Conservation (phyloP, 805 yeast genomes). For the Candida gorgasii region DNA sequence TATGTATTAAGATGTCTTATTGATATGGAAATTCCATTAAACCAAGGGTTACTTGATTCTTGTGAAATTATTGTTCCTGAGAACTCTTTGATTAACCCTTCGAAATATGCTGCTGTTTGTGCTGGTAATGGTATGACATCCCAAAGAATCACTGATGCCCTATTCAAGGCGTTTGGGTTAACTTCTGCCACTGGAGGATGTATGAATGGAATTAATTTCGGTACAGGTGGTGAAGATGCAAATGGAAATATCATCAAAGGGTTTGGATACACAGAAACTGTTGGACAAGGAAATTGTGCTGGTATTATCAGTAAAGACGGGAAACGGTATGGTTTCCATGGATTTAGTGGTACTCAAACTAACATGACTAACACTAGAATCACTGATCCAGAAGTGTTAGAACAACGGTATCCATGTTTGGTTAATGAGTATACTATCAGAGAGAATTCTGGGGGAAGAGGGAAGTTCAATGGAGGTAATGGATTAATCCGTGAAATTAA, state of each 20-base stretch:
- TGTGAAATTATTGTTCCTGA: constrained; percentile 19
- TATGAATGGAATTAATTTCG: constrained; percentile 23
- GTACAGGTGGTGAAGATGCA: constrained; percentile 20
- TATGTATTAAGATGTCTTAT: constrained; percentile 83
- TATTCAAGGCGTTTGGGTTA: constrained; percentile 23
- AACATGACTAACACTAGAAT: constrained; percentile 42
- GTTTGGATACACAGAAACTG: constrained; percentile 19
- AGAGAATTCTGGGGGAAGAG: constrained; percentile 19
- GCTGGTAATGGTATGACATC: constrained; percentile 24
- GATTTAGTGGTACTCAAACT: constrained; percentile 38
- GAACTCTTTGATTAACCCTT: constrained; percentile 19
- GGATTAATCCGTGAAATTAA: constrained; percentile 22
- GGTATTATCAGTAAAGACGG: constrained; percentile 17
- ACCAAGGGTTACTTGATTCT: constrained; percentile 34
- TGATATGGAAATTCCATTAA: constrained; percentile 81
- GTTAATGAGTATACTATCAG: constrained; percentile 17
- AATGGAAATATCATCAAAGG: constrained; percentile 20
- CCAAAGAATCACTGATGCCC: constrained; percentile 22
- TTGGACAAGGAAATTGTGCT: constrained; percentile 23
- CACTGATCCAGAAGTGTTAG: constrained; percentile 22
- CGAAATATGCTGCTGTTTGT: constrained; percentile 21
- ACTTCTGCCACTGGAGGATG: constrained; percentile 23
- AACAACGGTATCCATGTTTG: constrained; percentile 20
- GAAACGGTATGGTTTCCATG: constrained; percentile 16
- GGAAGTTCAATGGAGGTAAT: constrained; percentile 21